Base-by-base conservation (phyloP, 2,329 filamentous ascomycete genomes). In the Colletotrichum sp. region DNA sequence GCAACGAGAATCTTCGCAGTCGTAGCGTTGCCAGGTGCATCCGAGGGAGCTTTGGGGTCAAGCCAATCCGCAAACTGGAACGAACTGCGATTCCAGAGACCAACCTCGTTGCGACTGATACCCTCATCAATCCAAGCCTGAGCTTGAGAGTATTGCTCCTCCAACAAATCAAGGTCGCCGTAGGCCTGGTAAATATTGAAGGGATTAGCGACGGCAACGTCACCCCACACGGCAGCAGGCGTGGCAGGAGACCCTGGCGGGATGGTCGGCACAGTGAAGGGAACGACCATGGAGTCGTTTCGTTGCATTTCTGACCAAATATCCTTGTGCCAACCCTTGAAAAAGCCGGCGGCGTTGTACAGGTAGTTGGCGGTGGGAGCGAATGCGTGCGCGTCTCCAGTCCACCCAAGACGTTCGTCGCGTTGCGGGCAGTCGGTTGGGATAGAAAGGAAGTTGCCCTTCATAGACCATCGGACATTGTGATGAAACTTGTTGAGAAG, bases 391-490 rank as follows among this genome's bases (percentile, higher is more conserved):
- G 85, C 82, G 77, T 90, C 88, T 18, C 90, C 88, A 1, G 87
- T 89, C 90, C 90, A 90, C 24, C 88, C 88, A 8, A 91, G 80
- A 0, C 89, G 84, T 80, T 91, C 89, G 69, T 92, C 89, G 2
- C 89, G 84, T 76, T 91, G 89, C 0, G 90, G 90, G 77, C 89
- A 91, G 78, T 93, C 91, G 0, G 90, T 92, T 0, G 90, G 90
- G 1, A 92, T 81, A 0, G 86, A 87, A 5, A 92, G 78, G 78
- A 93, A 92, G 77, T 92, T 93, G 1, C 90, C 90, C 32, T 86
- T 86, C 87, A 92, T 91, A 7, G 86, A 87, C 91, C 91, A 92
- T 34, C 84, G 79, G 1, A 89, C 85, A 70, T 93, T 93, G 2
- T 85, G 70, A 77, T 92, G 88, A 6, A 93, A 85, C 62, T 88